Evolutionary conservation across 306 rosid genomes (phyloP).

Genomic region (Dalbergia cochinchinensis): DNA sequence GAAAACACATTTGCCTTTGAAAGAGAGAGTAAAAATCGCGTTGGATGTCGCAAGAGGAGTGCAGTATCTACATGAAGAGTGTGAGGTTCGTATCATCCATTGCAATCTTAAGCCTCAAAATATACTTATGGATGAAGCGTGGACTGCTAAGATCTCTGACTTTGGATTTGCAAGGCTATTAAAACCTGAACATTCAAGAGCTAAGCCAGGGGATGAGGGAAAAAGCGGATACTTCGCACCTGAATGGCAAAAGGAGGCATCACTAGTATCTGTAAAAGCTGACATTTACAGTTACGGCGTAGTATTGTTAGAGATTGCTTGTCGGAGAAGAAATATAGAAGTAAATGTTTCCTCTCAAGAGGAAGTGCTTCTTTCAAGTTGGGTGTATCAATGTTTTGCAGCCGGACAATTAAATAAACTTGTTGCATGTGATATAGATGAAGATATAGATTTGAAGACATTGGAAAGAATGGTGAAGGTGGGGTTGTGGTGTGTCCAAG

Average conservation of each 20-base stretch:
- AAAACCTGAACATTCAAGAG: constrained; percentile 27
- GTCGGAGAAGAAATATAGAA: constrained; percentile 46
- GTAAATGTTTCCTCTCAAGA: constrained; percentile 29
- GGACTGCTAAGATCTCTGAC: constrained; percentile 55
- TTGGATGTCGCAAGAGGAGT: constrained; percentile 48
- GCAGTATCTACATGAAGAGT: constrained; percentile 56
- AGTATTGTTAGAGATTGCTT: constrained; percentile 47
- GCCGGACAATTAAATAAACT: no score
- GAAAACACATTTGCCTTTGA: not conserved
- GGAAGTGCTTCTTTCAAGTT: constrained; percentile 41
- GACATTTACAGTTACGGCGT: constrained; percentile 50
- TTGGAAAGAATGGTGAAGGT: no score
- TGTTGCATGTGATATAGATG: no score
- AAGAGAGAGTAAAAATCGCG: constrained; percentile 46
- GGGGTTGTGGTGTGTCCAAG: no score
- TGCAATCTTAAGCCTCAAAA: constrained; percentile 55
- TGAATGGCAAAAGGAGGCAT: constrained; percentile 46
- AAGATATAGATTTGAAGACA: no score
- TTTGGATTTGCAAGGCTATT: constrained; percentile 52
- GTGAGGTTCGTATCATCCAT: constrained; percentile 47
- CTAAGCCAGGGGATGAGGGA: not conserved
- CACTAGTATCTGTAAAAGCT: constrained; percentile 26
- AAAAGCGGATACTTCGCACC: constrained; percentile 48
- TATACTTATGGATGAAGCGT: constrained; percentile 54
- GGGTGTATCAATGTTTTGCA: constrained; percentile 31